Conservation (phyloP, 768 basidiomycete genomes). For the Tremella fuciformis region DNA sequence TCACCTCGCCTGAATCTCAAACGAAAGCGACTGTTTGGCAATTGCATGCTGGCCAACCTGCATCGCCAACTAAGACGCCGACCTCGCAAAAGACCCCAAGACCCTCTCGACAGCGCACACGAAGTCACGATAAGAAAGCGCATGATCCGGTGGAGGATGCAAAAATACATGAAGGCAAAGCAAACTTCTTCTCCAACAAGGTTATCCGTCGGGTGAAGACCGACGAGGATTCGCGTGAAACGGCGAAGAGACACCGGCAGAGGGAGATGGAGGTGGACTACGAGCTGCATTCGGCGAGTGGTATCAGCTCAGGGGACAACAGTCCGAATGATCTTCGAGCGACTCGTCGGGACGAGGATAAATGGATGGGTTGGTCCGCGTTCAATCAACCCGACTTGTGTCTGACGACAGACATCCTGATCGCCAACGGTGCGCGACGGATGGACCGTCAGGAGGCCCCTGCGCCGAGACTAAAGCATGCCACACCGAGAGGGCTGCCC, state of each 20-base stretch:
- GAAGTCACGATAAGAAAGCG: not conserved
- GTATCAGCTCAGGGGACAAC: constrained; percentile 18
- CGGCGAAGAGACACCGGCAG: constrained; percentile 11
- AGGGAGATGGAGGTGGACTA: constrained; percentile 36
- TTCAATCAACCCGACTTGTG: not conserved
- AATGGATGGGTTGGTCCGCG: constrained; percentile 49
- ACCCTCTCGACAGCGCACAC: not conserved
- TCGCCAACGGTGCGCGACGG: constrained; percentile 43
- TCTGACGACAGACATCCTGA: constrained; percentile 35
- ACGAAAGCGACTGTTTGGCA: constrained; percentile 14
- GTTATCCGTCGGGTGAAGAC: constrained; percentile 19
- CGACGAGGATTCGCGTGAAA: constrained; percentile 13
- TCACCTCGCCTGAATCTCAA: constrained; percentile 10
- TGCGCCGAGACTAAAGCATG: constrained; percentile 1
- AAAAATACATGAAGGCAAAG: constrained; percentile 17
- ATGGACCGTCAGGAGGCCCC: constrained; percentile 40
- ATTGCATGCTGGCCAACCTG: constrained; percentile 5
- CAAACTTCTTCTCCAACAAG: constrained; percentile 19
- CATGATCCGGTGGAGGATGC: constrained; percentile 1
- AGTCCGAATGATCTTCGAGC: constrained; percentile 3
- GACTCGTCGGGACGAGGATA: constrained; percentile 27
- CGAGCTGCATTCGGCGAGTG: constrained; percentile 40
- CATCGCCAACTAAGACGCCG: constrained; percentile 11
- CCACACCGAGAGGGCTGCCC: constrained; percentile 4
- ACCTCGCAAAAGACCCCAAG: not conserved